Evolutionary conservation across 148 eudicot genomes (phyloP), one percentile per base, ranked within the genome.

Genomic region (Suaeda aralocaspica): DNA sequence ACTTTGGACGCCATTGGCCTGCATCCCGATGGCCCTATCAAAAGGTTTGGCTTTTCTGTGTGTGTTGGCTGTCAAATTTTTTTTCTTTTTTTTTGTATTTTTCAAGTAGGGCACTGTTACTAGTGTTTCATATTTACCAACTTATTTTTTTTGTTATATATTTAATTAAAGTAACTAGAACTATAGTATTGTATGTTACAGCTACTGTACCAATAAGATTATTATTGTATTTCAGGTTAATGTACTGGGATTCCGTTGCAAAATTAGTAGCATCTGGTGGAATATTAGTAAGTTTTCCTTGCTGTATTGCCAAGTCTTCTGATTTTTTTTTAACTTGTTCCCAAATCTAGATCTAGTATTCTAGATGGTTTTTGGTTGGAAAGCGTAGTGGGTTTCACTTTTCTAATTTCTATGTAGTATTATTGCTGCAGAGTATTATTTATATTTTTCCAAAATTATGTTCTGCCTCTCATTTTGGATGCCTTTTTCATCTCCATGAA

Each of bases 1-100:
- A 91, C 99, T 53, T 81, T 95, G 76, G 99, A 95, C 77, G 99
- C 99, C 55, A 86, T 95, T 78, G 99, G 99, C 33, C 81, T 95
- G 84, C 99, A 95, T 81, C 99, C 99, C 74, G 98, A 95, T 84
- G 97, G 99, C 49, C 87, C 90, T 80, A 53, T 95, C 41, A 95
- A 91, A 81, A 87, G 97, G 99, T 91, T 52, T 16, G 63, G n/a
- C n/a, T n/a, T n/a, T n/a, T n/a, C n/a, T n/a, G n/a, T n/a, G n/a
- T n/a, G n/a, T n/a, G n/a, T n/a, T n/a, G n/a, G n/a, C n/a, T n/a
- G n/a, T n/a, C 41, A 36, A 3, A 36, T 3, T 36, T 36, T 36
- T 36, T 36, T 36, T 4, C 41, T 3, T 22, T 15, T 4, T 50
- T 34, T 61, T 14, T 45, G 18, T 60, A 24, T 41, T 16, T 55